These are phyloP conservation scores for Pseudocercospora fijiensis DNA, from an alignment of 2,329 filamentous ascomycete species.

Conservation along the genomic window DNA sequence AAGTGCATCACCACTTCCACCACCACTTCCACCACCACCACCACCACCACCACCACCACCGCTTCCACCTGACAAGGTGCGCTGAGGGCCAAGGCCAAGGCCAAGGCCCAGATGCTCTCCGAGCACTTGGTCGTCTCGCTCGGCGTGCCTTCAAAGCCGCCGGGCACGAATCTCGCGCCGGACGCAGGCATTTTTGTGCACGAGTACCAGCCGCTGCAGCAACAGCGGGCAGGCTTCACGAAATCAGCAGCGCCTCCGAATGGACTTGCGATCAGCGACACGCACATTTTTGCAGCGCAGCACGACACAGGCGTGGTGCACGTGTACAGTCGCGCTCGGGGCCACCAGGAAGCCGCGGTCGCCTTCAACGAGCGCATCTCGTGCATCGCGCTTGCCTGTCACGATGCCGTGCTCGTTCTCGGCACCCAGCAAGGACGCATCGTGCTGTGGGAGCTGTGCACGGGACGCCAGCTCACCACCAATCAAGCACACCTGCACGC, in stretches of 20 bases:
- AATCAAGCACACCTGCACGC: slow-evolving; percentile 76
- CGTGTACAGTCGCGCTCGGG: slow-evolving; percentile 70
- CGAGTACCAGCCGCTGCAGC: slow-evolving; percentile 72
- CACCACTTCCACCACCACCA: too few relatives aligned
- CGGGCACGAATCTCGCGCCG: slow-evolving; percentile 56
- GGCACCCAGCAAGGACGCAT: slow-evolving; percentile 84
- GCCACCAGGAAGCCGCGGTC: slow-evolving; percentile 83
- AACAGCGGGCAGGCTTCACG: slow-evolving; percentile 79
- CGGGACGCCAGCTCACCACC: slow-evolving; percentile 73
- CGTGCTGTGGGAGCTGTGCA: slow-evolving; percentile 86
- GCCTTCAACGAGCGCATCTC: slow-evolving; percentile 85
- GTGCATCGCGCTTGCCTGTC: slow-evolving; percentile 69
- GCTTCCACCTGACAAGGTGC: too few relatives aligned
- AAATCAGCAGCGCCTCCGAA: slow-evolving; percentile 82
- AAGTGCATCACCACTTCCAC: neutral
- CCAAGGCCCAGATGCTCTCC: slow-evolving; percentile 45
- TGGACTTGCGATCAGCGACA: slow-evolving; percentile 74
- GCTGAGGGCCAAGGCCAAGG: neutral
- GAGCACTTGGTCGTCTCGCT: slow-evolving; percentile 54
- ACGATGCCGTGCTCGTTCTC: slow-evolving; percentile 67
- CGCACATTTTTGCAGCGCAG: slow-evolving; percentile 89
- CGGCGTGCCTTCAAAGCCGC: slow-evolving; percentile 43
- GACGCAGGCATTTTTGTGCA: slow-evolving; percentile 87
- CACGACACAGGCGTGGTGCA: slow-evolving; percentile 88
- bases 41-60: too few relatives aligned